phyloP scores from a whole-genome alignment of 495 filamentous ascomycete genomes.

The Penicillium fimorum region DNA sequence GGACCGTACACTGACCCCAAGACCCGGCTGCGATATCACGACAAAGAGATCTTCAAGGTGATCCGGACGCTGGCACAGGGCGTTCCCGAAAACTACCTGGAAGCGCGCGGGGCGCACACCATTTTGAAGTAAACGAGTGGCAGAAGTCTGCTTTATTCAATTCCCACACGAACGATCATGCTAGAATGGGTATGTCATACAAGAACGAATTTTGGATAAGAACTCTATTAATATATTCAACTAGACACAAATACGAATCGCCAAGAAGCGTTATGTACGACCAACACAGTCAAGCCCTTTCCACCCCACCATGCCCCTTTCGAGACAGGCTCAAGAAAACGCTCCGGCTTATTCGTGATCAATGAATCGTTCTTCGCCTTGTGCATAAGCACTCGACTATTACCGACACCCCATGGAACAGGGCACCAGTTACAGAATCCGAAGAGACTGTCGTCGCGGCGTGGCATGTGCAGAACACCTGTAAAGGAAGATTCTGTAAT shows the following conservation, averaged over 20 bases:
- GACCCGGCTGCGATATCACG: slow-evolving; percentile 82
- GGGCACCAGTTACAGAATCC: slow-evolving; percentile 56
- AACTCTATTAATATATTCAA: slow-evolving; percentile 3
- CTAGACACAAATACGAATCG: slow-evolving; percentile 9
- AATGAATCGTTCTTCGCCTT: slow-evolving; percentile 52
- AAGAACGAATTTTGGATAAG: background rate
- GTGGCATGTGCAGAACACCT: slow-evolving; percentile 20
- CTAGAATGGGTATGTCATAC: slow-evolving; percentile 1
- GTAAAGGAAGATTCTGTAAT: background rate
- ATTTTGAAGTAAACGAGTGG: slow-evolving; percentile 68
- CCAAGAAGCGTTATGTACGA: slow-evolving; percentile 44
- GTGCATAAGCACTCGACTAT: slow-evolving; percentile 47
- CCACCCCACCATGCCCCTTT: slow-evolving; percentile 77
- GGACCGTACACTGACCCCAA: slow-evolving; percentile 92
- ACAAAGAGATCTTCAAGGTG: slow-evolving; percentile 82
- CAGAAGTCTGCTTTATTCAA: background rate
- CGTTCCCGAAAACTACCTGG: slow-evolving; percentile 80
- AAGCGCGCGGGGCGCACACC: slow-evolving; percentile 85
- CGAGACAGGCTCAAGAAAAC: slow-evolving; percentile 70
- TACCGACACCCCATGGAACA: slow-evolving; percentile 51
- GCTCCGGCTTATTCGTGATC: slow-evolving; percentile 98
- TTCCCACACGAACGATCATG: background rate
- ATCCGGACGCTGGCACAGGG: slow-evolving; percentile 75
- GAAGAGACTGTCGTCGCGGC: slow-evolving; percentile 56
- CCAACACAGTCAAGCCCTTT: slow-evolving; percentile 89